phyloP scores from a whole-genome alignment of 352 stramenopile species.

The Globisporangium radiosum region DNA sequence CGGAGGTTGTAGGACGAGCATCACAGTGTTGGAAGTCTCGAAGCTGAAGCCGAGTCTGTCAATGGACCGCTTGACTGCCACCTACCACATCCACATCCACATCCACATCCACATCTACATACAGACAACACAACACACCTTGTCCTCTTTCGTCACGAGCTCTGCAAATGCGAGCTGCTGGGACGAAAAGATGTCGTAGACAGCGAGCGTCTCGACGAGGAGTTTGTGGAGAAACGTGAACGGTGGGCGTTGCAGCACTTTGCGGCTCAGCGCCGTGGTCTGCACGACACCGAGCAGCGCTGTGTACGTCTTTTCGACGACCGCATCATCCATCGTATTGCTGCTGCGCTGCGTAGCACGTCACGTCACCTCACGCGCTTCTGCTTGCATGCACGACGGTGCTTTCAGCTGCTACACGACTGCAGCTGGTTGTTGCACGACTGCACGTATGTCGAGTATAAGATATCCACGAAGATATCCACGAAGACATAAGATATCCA shows the following conservation, averaged over 20 bases:
- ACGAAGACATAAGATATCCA: no score
- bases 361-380: neutral
- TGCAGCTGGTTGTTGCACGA: no score
- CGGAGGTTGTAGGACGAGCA: constrained; percentile 7
- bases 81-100: neutral
- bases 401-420: no score
- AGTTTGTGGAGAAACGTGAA: constrained; percentile 85
- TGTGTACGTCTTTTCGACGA: constrained; percentile 63
- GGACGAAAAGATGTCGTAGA: constrained; percentile 57
- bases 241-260: constrained; percentile 59
- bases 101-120: neutral
- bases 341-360: neutral
- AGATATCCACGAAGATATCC: no score
- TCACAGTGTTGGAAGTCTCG: neutral
- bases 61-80: neutral
- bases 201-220: constrained; percentile 53
- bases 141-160: constrained; percentile 66
- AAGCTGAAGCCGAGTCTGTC: neutral
- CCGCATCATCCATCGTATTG: constrained; percentile 8
- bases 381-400: no score
- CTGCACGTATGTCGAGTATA: no score
- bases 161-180: constrained; percentile 57
- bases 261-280: constrained; percentile 59
- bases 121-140: constrained; percentile 25
- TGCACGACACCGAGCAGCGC: constrained; percentile 55